phyloP scores from a whole-genome alignment of 78 protist species.

The Polysphondylium violaceum region DNA sequence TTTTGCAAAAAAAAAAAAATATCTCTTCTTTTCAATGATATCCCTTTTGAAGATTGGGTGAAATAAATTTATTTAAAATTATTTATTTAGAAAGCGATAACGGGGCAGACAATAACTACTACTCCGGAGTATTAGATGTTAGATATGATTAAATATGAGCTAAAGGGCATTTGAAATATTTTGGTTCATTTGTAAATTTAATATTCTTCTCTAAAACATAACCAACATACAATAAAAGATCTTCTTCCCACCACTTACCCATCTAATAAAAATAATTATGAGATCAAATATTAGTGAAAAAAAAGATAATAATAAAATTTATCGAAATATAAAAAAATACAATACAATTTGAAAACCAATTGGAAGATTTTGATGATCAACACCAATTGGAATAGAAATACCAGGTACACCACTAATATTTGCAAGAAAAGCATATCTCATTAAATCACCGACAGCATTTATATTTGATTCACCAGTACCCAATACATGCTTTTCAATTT shows the following conservation, averaged over 20 bases:
- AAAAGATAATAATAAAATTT: neutral
- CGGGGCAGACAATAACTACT: no score
- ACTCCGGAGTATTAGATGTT: no score
- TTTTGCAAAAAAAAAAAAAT: no score
- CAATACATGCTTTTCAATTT: constrained; percentile 26
- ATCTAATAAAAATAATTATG: neutral
- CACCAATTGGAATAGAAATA: constrained; percentile 60
- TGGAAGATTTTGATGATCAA: constrained; percentile 49
- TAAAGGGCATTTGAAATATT: constrained; percentile 31
- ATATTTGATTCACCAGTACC: constrained; percentile 39
- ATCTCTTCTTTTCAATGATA: no score
- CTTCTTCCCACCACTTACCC: constrained; percentile 83
- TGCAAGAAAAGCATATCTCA: constrained; percentile 63
- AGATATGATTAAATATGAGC: no score
- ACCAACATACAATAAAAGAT: constrained; percentile 36
- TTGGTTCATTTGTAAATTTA: constrained; percentile 32
- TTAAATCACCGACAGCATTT: constrained; percentile 24
- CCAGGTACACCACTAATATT: constrained; percentile 85
- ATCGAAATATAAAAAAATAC: neutral
- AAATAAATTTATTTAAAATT: no score
- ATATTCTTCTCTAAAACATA: constrained; percentile 50
- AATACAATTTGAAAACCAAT: constrained; percentile 79
- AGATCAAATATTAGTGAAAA: neutral
- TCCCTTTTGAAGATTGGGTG: no score
- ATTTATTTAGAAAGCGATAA: no score